Base-by-base conservation (phyloP, 148 eudicot species). In the Fagopyrum homotropicum region DNA sequence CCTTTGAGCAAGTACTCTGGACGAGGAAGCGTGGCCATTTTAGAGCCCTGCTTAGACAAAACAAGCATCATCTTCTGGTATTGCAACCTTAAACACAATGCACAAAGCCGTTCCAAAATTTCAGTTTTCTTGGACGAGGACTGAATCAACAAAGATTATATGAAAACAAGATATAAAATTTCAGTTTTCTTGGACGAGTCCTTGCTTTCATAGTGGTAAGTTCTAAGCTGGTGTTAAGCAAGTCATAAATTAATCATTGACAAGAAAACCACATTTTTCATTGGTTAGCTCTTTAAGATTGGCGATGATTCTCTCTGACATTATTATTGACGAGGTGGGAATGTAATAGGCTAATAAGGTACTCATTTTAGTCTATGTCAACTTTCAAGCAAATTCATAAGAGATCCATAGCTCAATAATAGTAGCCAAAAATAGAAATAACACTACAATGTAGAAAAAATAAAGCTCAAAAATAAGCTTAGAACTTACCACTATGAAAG, bases 401-500 rank as follows among this genome's bases (percentile, higher is more conserved):
- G 69, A 63, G 35, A 63, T 14, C 14, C 45, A 63, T 22, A 60
- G 10, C n/a, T 30, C 45, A n/a, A n/a, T n/a, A 63, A 63, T 44
- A 70, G 19, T n/a, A 69, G 73, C 51, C 22, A n/a, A 70, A 30
- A 30, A n/a, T 30, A 30, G 35, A 30, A 30, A n/a, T 15, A 45
- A 30, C 7, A 44, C 14, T 16, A 50, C 49, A 47, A 64, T 19
- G 15, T 35, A 57, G 15, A 7, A 9, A 17, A 30, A 14, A 7
- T 9, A 17, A 15, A 56, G 78, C 69, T 16, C 51, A 51, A 26
- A 66, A 52, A 26, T 6, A 19, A 51, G 43, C 17, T 75, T 9
- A 35, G 59, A 8, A 85, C 98, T 94, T 86, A 94, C 98, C 63
- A 82, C 85, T 83, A 94, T 76, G 82, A 89, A 94, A 4, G 98